Percentiles rank a stretch among this genome's conserved stretches.
Conservation (phyloP, 176 grass and related monocot genomes). For the Oryza australiensis region DNA sequence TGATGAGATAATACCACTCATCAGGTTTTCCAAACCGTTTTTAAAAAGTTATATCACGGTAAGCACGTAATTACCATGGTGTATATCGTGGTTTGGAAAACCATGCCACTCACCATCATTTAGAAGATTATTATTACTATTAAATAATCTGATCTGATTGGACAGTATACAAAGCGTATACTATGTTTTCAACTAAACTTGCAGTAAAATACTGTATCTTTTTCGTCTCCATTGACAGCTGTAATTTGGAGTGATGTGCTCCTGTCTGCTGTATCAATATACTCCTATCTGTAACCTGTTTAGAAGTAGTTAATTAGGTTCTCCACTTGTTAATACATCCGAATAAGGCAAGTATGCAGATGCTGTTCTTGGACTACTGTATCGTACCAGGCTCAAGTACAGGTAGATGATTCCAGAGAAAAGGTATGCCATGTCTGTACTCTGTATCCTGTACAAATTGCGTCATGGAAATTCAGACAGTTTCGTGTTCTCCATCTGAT, state of each 20-base stretch:
- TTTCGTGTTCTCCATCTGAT: background rate
- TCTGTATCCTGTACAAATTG: background rate
- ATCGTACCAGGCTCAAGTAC: background rate
- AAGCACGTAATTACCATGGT: no score
- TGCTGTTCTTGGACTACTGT: background rate
- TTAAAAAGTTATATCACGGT: no score
- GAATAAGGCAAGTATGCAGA: background rate
- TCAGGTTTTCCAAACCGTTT: no score
- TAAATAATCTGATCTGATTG: background rate
- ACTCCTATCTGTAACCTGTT: background rate
- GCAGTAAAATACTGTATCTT: background rate
- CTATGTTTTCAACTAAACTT: background rate
- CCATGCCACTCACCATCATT: background rate
- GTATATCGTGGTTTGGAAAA: no score
- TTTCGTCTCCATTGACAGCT: no score
- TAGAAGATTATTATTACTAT: background rate
- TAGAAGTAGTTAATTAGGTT: background rate
- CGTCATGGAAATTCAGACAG: background rate
- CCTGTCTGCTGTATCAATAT: background rate
- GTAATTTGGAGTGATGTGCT: background rate
- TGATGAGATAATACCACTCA: background rate
- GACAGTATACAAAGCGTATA: background rate
- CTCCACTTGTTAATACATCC: background rate
- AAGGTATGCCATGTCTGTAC: background rate
- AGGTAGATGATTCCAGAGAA: background rate